phyloP scores from a whole-genome alignment of 148 eudicot species.

The Agrostemma githago region DNA sequence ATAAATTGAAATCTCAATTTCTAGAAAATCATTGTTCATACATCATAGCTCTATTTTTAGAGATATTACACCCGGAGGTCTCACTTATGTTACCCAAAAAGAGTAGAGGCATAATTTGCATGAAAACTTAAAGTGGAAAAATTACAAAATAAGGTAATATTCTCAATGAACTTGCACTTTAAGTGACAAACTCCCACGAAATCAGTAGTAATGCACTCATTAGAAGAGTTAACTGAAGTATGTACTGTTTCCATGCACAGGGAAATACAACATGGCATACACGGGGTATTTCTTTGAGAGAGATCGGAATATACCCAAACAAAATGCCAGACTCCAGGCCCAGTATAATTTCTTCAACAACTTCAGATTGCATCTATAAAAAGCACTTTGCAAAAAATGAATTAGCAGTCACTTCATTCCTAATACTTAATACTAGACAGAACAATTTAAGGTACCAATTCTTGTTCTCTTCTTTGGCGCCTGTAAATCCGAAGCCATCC shows the following conservation, averaged over 20 bases:
- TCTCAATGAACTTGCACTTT: not conserved
- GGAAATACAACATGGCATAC: not conserved
- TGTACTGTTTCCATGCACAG: not conserved
- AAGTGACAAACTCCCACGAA: not conserved
- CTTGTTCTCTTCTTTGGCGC: conserved; percentile 90
- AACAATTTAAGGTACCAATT: conserved; percentile 51
- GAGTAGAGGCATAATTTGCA: not conserved
- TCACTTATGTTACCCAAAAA: not conserved
- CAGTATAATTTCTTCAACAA: conserved; percentile 87
- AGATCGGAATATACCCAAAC: conserved; percentile 61
- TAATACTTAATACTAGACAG: not conserved
- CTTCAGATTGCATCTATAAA: conserved; percentile 93
- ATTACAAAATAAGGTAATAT: not conserved
- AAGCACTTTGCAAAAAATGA: conserved; percentile 10
- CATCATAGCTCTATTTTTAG: not conserved
- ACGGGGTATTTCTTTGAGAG: conserved; percentile 1
- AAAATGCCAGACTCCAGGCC: conserved; percentile 98
- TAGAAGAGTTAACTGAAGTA: conserved; percentile 6
- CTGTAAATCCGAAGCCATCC: conserved; percentile 93
- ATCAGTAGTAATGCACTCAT: not conserved
- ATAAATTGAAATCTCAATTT: not conserved
- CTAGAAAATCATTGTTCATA: not conserved
- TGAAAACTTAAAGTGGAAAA: not conserved
- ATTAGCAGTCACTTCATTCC: not conserved
- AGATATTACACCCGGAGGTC: not conserved